Base-by-base conservation (phyloP, 352 stramenopile genomes). In the Pythium rishiriense region DNA sequence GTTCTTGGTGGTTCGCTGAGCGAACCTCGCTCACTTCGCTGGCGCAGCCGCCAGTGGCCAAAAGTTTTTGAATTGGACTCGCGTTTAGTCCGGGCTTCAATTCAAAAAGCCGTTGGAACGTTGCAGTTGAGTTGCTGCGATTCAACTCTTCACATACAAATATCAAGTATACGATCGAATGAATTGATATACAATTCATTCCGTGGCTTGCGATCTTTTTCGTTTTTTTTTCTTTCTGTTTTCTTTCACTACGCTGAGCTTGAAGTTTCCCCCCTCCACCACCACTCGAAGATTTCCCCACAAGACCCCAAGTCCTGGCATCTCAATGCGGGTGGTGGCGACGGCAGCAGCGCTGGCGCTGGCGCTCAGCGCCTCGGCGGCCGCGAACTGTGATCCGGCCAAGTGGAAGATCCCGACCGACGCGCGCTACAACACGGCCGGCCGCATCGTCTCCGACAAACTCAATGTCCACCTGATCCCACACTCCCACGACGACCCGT, bases 391-490 rank as follows among this genome's bases (percentile, higher is more conserved):
- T 54, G 79, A 89, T 39, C 77, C 83, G 22, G 82, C 58, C 67
- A 88, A 88, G 69, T 92, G 83, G 83, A 83, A 73, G 58, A 72
- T 75, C 11, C 83, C 85, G 12, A 67, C 73, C 10, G 77, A 90
- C 60, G 81, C 70, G 46, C 63, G 78, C n/a, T 94, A 94, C 79
- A 74, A 91, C 58, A 94, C 85, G 2, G 66, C 66, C 19, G 70
- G 74, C 11, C 69, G 54, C 17, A 64, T 93, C 12, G 72, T 68
- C 31, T 60, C 68, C 6, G 64, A 76, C 52, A 97, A 93, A 57
- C 79, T 99, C 53, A 98, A 99, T 55, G 90, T 99, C 49, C 96
- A 99, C 70, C 66, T 99, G 19, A 97, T 99, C 28, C 82, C 96
- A 43, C 97, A 99, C 78, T 98, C 96, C 5, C 97, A 99, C 69